A percentile compares a stretch with the other conserved stretches of the same genome.
phyloP scores from a whole-genome alignment of 1,139 yeast genomes.

The Kodamaea ohmeri region DNA sequence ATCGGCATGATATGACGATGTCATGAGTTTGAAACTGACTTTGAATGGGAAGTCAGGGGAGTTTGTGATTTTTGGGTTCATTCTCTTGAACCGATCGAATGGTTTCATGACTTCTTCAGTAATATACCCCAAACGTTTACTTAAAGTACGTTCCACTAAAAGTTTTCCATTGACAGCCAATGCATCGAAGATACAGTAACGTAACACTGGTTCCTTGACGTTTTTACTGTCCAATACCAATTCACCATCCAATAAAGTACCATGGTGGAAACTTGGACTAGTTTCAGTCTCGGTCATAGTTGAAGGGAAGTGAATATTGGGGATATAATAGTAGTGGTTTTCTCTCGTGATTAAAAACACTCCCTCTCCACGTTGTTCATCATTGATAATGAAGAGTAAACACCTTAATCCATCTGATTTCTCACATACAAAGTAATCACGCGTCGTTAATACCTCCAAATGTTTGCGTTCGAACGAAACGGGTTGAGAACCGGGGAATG shows the following conservation, averaged over 20 bases:
- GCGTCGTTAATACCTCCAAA: conserved; percentile 55
- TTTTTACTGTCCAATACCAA: conserved; percentile 59
- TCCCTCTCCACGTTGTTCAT: conserved; percentile 74
- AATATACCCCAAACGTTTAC: conserved; percentile 82
- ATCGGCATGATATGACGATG: conserved; percentile 72
- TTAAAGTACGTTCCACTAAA: conserved; percentile 66
- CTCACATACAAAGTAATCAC: conserved; percentile 84
- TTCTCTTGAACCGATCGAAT: conserved; percentile 62
- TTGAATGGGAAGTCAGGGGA: conserved; percentile 77
- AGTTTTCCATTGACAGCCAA: conserved; percentile 76
- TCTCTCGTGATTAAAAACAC: conserved; percentile 77
- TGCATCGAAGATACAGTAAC: conserved; percentile 89
- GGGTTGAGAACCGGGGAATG: conserved; percentile 92
- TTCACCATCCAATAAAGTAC: conserved; percentile 92
- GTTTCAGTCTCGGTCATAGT: conserved; percentile 48
- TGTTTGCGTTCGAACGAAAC: conserved; percentile 82
- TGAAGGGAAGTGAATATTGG: conserved; percentile 80
- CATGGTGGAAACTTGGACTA: conserved; percentile 65
- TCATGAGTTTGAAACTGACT: conserved; percentile 83
- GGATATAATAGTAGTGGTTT: conserved; percentile 78
- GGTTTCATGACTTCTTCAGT: conserved; percentile 83
- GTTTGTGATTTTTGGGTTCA: conserved; percentile 69
- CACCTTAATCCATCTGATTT: conserved; percentile 93
- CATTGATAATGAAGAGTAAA: conserved; percentile 62
- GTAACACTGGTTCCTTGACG: conserved; percentile 47